These are phyloP conservation scores for Durotheca rogersii DNA, from an alignment of 495 filamentous ascomycete species.

Conservation along the genomic window DNA sequence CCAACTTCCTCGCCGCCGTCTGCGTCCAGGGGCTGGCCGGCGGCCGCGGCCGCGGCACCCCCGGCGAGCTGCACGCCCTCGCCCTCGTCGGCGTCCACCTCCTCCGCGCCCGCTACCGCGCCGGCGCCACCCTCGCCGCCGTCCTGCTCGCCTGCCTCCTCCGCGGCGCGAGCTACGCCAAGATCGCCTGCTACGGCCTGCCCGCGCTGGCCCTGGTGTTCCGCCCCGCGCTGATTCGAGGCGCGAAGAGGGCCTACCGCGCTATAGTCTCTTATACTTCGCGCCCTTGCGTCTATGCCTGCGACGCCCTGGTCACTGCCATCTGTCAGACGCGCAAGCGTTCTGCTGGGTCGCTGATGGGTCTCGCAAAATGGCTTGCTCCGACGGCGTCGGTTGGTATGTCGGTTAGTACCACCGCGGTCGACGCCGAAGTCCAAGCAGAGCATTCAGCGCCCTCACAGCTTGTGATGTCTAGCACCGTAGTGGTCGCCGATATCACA, in stretches of 20 bases:
- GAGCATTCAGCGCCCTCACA: neutral
- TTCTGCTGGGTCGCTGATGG: too few species aligned
- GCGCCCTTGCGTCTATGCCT: too few species aligned
- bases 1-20: neutral
- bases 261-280: too few species aligned
- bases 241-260: conserved; percentile 35
- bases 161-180: neutral
- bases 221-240: neutral
- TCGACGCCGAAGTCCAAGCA: neutral
- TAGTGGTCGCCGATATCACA: neutral
- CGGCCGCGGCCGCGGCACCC: neutral
- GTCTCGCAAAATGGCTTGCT: too few species aligned
- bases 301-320: too few species aligned
- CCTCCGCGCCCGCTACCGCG: neutral
- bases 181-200: neutral
- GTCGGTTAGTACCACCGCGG: neutral
- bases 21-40: neutral
- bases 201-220: neutral
- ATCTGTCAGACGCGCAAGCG: too few species aligned
- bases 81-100: neutral
- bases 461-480: neutral
- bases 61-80: neutral
- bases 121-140: neutral
- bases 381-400: neutral
- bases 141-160: neutral